Conservation (phyloP, 1,139 yeast species). For the Lodderomyces jiufengensis region DNA sequence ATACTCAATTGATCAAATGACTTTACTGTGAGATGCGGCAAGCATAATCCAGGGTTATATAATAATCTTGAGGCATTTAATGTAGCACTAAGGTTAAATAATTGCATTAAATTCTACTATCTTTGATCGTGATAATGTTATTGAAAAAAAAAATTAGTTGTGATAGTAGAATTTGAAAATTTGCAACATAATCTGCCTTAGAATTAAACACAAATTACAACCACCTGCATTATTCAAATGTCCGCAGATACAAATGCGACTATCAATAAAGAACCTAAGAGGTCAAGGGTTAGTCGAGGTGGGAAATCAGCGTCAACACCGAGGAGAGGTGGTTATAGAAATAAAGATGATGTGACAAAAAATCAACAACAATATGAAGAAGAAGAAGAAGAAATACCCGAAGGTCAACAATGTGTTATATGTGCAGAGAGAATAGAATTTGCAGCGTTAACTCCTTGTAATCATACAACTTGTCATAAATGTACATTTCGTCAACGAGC, state of each 20-base stretch:
- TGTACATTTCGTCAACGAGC: slow-evolving; percentile 86
- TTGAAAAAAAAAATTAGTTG: neutral
- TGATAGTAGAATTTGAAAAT: neutral
- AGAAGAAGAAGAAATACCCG: slow-evolving; percentile 31
- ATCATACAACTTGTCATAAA: slow-evolving; percentile 76
- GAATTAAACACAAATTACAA: neutral
- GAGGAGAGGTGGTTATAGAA: slow-evolving; percentile 11
- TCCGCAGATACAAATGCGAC: too few species aligned
- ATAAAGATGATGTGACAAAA: neutral
- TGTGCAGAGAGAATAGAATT: slow-evolving; percentile 71
- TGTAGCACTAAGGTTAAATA: slow-evolving; percentile 69
- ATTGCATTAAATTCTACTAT: slow-evolving; percentile 2
- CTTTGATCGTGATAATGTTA: neutral
- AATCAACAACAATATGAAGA: slow-evolving; percentile 11
- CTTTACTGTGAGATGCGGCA: slow-evolving; percentile 62
- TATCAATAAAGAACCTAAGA: slow-evolving; percentile 2
- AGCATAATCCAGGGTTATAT: slow-evolving; percentile 61
- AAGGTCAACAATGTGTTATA: slow-evolving; percentile 58
- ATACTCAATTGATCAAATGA: slow-evolving; percentile 60
- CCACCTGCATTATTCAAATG: neutral
- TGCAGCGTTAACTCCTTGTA: slow-evolving; percentile 77
- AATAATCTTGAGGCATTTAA: slow-evolving; percentile 60
- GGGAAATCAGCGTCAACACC: slow-evolving; percentile 6
- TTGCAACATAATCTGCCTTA: neutral
- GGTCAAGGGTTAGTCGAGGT: slow-evolving; percentile 21